These are phyloP conservation scores for Senna tora DNA, from an alignment of 306 rosid species.

Conservation along the genomic window DNA sequence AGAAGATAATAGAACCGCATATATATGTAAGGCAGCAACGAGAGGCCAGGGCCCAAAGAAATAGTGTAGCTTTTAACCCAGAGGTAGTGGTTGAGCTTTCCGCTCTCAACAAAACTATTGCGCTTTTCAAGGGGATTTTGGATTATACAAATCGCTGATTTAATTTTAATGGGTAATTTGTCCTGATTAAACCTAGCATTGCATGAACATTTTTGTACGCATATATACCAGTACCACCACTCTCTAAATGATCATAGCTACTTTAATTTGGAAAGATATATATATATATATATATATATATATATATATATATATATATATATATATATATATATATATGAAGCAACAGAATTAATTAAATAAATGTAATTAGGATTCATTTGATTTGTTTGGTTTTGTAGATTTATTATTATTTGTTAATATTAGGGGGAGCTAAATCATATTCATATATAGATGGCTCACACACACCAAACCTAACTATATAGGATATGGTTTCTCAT, in stretches of 20 bases:
- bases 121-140: not conserved
- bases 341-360: no score
- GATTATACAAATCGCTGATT: no score
- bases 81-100: slow-evolving; percentile 2
- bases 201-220: no score
- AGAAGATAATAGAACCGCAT: slow-evolving; percentile 7
- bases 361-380: not conserved
- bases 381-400: not conserved
- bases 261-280: no score
- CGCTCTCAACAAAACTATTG: slow-evolving; percentile 5
- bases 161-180: no score
- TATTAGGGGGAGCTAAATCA: slow-evolving; percentile 17
- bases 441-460: not conserved
- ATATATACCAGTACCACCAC: no score
- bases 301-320: no score
- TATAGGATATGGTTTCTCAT: not conserved
- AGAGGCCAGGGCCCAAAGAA: slow-evolving; percentile 30
- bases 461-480: not conserved
- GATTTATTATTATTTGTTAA: not conserved
- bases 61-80: slow-evolving; percentile 29
- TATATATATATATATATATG: no score
- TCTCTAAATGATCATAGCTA: no score
- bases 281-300: no score
- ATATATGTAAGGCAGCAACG: not conserved
- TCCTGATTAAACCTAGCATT: no score